Conservation (phyloP, 164 flowering plant genomes). For the Akebia trifoliata region DNA sequence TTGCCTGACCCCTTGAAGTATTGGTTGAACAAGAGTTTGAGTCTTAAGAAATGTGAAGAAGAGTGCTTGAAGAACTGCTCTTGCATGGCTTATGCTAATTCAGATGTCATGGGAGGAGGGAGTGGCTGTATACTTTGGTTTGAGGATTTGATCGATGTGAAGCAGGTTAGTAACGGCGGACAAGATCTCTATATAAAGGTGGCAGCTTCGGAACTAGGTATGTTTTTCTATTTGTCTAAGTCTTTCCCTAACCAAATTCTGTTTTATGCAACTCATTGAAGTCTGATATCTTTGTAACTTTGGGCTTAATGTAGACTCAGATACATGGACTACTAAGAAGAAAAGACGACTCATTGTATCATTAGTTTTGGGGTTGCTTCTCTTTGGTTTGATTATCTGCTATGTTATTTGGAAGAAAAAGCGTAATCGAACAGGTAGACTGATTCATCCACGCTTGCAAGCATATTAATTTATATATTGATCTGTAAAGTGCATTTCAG, state of each 20-base stretch:
- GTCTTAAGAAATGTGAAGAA: conserved; percentile 5
- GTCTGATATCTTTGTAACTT: not conserved
- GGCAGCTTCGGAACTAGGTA: conserved; percentile 27
- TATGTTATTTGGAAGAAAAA: not conserved
- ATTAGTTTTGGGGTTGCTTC: not conserved
- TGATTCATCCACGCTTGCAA: not conserved
- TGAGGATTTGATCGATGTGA: conserved; percentile 24
- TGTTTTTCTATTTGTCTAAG: not conserved
- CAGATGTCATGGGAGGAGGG: conserved; percentile 14
- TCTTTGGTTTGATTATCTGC: not conserved
- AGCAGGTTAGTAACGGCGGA: conserved; percentile 7
- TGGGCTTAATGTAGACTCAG: not conserved
- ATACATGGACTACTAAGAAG: not conserved
- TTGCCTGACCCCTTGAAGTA: conserved; percentile 27
- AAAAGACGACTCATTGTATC: not conserved
- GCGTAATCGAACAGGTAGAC: not conserved
- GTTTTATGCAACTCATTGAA: not conserved
- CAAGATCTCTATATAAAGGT: conserved; percentile 29
- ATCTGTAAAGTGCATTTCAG: not conserved
- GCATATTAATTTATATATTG: not conserved
- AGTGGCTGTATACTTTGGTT: conserved; percentile 33
- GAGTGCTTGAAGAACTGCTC: conserved; percentile 4
- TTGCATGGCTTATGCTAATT: conserved; percentile 31
- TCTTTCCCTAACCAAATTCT: not conserved
- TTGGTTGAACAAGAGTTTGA: conserved; percentile 11